phyloP scores from a whole-genome alignment of 2,329 filamentous ascomycete species.

The Calonectria hongkongensis region DNA sequence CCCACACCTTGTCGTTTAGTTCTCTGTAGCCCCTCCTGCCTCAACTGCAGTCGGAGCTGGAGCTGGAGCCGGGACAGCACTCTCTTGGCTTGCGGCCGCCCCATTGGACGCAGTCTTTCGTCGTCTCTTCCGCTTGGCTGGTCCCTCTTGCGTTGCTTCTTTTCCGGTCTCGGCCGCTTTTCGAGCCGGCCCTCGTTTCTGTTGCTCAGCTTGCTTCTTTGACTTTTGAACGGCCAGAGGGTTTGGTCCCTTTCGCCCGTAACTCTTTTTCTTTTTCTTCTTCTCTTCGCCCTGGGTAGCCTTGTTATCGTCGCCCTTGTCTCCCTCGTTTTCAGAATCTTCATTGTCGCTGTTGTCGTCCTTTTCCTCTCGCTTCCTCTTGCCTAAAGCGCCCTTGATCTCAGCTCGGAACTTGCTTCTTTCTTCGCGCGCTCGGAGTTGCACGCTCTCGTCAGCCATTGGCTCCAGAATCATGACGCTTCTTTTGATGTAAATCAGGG shows the following conservation, averaged over 20 bases:
- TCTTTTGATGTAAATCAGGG: conserved; percentile 85
- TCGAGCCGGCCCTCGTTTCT: conserved; percentile 53
- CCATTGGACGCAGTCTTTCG: conserved; percentile 55
- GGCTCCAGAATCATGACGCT: conserved; percentile 84
- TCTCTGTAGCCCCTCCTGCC: conserved; percentile 43
- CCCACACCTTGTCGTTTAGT: conserved; percentile 41
- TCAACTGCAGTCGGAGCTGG: conserved; percentile 27
- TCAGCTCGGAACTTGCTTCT: conserved; percentile 83
- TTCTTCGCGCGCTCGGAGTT: conserved; percentile 81
- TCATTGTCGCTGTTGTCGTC: conserved; percentile 56
- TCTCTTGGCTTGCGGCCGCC: conserved; percentile 43
- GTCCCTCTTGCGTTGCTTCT: conserved; percentile 49
- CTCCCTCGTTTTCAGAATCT: conserved; percentile 42
- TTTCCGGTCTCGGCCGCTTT: conserved; percentile 59
- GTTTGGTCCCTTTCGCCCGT: conserved; percentile 81
- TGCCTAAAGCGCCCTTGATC: conserved; percentile 71
- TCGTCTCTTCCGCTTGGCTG: conserved; percentile 58
- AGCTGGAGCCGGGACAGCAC: conserved; percentile 20
- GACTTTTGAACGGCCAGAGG: conserved; percentile 82
- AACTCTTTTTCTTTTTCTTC: conserved; percentile 74
- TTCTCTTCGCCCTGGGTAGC: conserved; percentile 53
- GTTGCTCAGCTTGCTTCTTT: conserved; percentile 76
- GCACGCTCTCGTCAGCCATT: conserved; percentile 81
- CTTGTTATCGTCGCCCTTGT: conserved; percentile 44
- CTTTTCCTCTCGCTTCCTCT: conserved; percentile 71